Evolutionary conservation across 805 yeast genomes (phyloP).

Genomic region (Starmerella bombi): DNA sequence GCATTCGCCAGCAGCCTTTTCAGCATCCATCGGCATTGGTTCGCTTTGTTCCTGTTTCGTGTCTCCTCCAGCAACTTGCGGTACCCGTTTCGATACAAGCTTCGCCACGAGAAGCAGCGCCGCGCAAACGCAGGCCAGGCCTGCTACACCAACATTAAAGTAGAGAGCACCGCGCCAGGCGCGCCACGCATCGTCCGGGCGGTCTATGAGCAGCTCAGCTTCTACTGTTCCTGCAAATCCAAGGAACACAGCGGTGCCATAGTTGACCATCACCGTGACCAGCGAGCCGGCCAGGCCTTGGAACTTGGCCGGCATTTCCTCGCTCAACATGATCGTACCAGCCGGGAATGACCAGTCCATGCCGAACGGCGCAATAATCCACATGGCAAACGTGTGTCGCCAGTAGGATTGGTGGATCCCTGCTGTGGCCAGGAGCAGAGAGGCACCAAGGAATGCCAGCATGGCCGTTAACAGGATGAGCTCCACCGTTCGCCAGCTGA

Average conservation of each 20-base stretch:
- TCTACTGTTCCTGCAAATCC: conserved; percentile 61
- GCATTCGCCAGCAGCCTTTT: too few relatives aligned
- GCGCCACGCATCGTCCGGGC: conserved; percentile 25
- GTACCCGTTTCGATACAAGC: too few relatives aligned
- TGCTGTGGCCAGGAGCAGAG: conserved; percentile 39
- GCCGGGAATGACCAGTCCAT: conserved; percentile 72
- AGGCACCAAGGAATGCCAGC: conserved; percentile 43
- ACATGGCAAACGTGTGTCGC: conserved; percentile 42
- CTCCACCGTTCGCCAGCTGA: conserved; percentile 38
- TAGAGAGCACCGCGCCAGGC: conserved; percentile 48
- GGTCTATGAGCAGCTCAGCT: conserved; percentile 27
- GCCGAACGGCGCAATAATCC: conserved; percentile 49
- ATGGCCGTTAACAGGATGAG: conserved; percentile 39
- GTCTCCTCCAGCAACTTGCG: too few relatives aligned
- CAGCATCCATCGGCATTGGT: too few relatives aligned
- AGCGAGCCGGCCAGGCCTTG: conserved; percentile 73
- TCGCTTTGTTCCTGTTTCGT: too few relatives aligned
- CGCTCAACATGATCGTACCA: conserved; percentile 48
- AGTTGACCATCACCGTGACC: conserved; percentile 54
- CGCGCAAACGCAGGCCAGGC: conserved; percentile 30
- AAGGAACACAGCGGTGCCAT: conserved; percentile 53
- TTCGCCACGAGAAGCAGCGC: not conserved
- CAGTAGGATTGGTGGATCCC: conserved; percentile 50
- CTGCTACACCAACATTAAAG: conserved; percentile 49
- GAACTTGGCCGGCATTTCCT: conserved; percentile 43